Evolutionary conservation across 345 rosid species (phyloP).

Genomic region (Euclidium syriacum): DNA sequence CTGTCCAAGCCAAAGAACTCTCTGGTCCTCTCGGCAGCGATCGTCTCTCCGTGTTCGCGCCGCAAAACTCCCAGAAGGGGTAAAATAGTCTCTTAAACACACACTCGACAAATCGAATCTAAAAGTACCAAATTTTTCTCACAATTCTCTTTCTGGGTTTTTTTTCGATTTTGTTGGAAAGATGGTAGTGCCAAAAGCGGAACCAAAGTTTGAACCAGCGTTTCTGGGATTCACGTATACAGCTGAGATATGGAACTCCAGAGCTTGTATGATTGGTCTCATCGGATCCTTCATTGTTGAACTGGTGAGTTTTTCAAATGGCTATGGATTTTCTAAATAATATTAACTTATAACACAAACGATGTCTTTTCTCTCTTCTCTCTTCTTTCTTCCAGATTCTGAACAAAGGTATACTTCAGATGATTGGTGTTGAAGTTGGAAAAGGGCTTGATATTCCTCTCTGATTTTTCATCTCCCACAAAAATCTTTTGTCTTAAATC

Average conservation of each 20-base stretch:
- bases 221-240: slow-evolving; percentile 75
- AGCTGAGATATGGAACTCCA: slow-evolving; percentile 88
- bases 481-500: background rate
- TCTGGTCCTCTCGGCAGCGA: background rate
- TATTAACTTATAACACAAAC: background rate
- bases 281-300: slow-evolving; percentile 64
- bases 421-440: slow-evolving; percentile 76
- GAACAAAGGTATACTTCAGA: slow-evolving; percentile 64
- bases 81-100: slow-evolving; percentile 6
- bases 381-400: slow-evolving; percentile 47
- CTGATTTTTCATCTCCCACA: slow-evolving; percentile 23
- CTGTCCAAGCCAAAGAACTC: background rate
- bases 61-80: slow-evolving; percentile 65
- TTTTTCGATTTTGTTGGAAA: background rate
- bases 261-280: slow-evolving; percentile 91
- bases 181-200: slow-evolving; percentile 67
- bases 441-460: slow-evolving; percentile 86
- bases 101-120: background rate
- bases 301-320: slow-evolving; percentile 38
- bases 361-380: background rate
- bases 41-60: slow-evolving; percentile 41
- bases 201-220: slow-evolving; percentile 61
- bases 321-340: background rate
- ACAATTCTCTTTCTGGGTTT: background rate
- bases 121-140: background rate